Base-by-base conservation (phyloP, 306 rosid genomes). In the Sophora flavescens region DNA sequence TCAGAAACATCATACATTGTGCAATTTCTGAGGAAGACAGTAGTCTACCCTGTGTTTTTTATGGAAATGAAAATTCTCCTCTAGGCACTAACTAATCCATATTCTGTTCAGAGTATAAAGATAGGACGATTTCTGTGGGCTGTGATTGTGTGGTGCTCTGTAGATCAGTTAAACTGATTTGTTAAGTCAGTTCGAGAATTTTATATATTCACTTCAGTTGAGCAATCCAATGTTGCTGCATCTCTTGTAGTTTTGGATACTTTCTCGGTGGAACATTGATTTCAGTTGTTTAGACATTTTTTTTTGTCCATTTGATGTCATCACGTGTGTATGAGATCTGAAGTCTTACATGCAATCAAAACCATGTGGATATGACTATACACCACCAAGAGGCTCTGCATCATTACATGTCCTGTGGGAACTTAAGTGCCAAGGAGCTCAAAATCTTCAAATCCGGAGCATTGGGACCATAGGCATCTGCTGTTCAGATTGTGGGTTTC, bases 121-220 rank as follows among this genome's bases (percentile, higher is more conserved):
- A 68, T 82, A 74, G 80, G 78, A 15, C 18, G 3, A 28, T 51
- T 61, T 65, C 72, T 4, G 50, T 57, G 63, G 63, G 78, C 65
- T 78, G 76, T 73, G 74, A 58, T 56, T 68, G 38, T 64, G 16
- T 36, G 79, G 63, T 81, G 57, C 68, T 18, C 51, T 33, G 72
- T 81, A 77, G 74, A 75, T 39, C 80, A 44, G 79, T 70, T 69
- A 73, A 70, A 75, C 66, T 81, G 77, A 57, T 61, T 68, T 53
- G 68, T 68, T 66, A 26, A n/a, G 59, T 71, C 58, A 75, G 76
- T 62, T 81, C 74, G 69, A 78, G 84, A 64, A 64, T 53, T 64
- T 64, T 63, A 1, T 36, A 35, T 63, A 42, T 78, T 81, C 50
- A 75, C 74, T 75, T 81, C 81, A 11, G 81, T 53, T 33, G 52